phyloP scores from a whole-genome alignment of 116 monocot genomes.

The Trichopus zeylanicus region DNA sequence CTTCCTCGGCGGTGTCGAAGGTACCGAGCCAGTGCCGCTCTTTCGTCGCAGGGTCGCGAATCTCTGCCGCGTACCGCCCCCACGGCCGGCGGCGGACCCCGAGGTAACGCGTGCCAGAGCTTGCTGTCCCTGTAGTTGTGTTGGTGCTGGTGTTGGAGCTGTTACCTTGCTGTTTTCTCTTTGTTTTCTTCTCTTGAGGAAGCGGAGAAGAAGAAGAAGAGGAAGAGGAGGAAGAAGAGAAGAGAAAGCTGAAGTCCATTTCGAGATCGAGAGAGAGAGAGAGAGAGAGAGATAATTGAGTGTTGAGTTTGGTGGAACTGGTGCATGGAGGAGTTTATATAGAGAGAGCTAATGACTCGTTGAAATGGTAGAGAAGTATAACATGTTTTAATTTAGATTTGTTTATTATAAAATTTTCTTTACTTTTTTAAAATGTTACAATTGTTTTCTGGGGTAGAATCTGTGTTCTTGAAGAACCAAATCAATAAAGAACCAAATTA shows the following conservation, averaged over 20 bases:
- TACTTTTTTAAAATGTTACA: too few relatives aligned
- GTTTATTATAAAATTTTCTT: background rate
- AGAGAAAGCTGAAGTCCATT: constrained; percentile 24
- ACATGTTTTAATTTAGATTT: background rate
- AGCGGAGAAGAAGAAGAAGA: constrained; percentile 14
- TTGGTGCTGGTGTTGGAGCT: constrained; percentile 8
- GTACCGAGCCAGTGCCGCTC: constrained; percentile 85
- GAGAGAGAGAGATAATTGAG: background rate
- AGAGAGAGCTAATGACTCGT: too few relatives aligned
- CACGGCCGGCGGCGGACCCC: constrained; percentile 51
- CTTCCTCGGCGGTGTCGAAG: constrained; percentile 89
- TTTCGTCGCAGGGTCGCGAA: constrained; percentile 53
- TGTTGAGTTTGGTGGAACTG: background rate
- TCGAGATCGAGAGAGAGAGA: constrained; percentile 9
- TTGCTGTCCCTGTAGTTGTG: background rate
- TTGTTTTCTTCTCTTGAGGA: constrained; percentile 28
- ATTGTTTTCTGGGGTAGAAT: too few relatives aligned
- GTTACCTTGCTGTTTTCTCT: constrained; percentile 7
- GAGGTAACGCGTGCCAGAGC: constrained; percentile 20
- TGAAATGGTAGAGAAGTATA: background rate
- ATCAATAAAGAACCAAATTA: background rate
- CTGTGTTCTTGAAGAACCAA: background rate
- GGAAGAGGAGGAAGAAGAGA: constrained; percentile 14
- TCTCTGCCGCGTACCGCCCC: constrained; percentile 63
- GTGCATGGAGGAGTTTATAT: background rate